Conservation (phyloP, 2,329 filamentous ascomycete genomes). For the Drechmeria coniospora region DNA sequence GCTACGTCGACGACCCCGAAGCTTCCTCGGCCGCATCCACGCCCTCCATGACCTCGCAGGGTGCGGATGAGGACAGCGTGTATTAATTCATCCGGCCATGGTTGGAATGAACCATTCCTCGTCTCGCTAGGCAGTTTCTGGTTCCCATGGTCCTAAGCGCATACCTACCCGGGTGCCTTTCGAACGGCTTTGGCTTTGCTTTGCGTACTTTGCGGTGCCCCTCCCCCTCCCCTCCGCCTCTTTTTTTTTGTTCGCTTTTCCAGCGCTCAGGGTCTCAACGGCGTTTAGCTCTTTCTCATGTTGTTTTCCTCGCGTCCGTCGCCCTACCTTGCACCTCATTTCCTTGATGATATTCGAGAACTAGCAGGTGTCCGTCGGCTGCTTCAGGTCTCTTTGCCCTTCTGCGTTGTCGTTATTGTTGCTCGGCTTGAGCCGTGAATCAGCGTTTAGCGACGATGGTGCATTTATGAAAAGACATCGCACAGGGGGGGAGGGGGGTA, state of each 20-base stretch:
- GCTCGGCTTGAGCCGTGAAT: slow-evolving; percentile 10
- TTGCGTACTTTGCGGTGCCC: no score
- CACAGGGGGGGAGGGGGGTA: slow-evolving; percentile 3
- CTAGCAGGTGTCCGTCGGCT: slow-evolving; percentile 18
- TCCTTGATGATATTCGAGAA: slow-evolving; percentile 20
- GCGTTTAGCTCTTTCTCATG: no score
- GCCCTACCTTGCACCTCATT: no score
- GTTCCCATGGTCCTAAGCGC: slow-evolving; percentile 11
- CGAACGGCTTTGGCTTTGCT: no score
- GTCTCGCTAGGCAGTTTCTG: slow-evolving; percentile 2
- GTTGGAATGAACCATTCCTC: slow-evolving; percentile 29
- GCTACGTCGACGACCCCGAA: slow-evolving; percentile 77
- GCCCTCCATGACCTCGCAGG: slow-evolving; percentile 57
- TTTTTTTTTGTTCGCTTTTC: no score
- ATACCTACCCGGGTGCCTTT: no score
- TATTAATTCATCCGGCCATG: slow-evolving; percentile 40
- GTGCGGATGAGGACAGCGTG: slow-evolving; percentile 56
- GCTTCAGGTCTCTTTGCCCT: slow-evolving; percentile 5
- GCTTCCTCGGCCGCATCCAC: slow-evolving; percentile 54
- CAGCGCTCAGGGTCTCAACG: no score
- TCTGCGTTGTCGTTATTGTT: slow-evolving; percentile 5
- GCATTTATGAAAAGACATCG: slow-evolving; percentile 11
- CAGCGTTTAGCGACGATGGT: no score
- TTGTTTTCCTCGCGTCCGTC: slow-evolving; percentile 18
- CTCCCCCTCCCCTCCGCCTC: no score